Evolutionary conservation across 345 rosid genomes (phyloP).

Genomic region (Brassica carinata): DNA sequence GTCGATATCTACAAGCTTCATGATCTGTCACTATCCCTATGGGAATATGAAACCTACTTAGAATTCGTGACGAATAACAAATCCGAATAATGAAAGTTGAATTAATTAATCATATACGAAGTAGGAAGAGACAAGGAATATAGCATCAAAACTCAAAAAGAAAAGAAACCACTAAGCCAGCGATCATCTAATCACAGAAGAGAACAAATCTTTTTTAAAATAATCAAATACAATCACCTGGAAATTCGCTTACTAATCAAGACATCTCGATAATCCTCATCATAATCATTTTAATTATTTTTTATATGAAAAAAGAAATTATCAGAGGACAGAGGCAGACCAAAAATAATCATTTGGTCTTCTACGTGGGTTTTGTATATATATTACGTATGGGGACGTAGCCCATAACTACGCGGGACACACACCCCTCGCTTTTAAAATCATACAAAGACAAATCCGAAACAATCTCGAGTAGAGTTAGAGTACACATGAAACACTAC

Average conservation of each 20-base stretch:
- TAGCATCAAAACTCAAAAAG: conserved; percentile 26
- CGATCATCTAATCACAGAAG: conserved; percentile 39
- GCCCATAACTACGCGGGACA: conserved; percentile 28
- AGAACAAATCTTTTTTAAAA: conserved; percentile 11
- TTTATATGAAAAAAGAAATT: background rate
- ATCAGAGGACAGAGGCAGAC: conserved; percentile 30
- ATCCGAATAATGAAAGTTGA: conserved; percentile 1
- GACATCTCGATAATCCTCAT: conserved; percentile 30
- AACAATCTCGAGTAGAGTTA: conserved; percentile 33
- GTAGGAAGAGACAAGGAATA: conserved; percentile 15
- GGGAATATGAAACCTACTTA: conserved; percentile 19
- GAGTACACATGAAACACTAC: conserved; percentile 9
- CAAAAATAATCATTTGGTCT: conserved; percentile 43
- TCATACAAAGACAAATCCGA: conserved; percentile 37
- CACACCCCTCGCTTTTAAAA: conserved; percentile 5
- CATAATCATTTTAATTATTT: conserved; percentile 5
- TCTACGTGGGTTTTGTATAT: conserved; percentile 24
- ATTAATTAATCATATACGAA: background rate
- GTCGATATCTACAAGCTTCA: background rate
- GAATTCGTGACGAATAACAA: conserved; percentile 14
- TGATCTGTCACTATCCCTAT: conserved; percentile 18
- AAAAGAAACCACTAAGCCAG: conserved; percentile 15
- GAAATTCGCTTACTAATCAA: conserved; percentile 40
- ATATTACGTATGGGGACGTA: conserved; percentile 25
- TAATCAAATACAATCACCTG: conserved; percentile 32